Conservation (phyloP, 1,284 basidiomycete species). For the Cystobasidium pallidum region DNA sequence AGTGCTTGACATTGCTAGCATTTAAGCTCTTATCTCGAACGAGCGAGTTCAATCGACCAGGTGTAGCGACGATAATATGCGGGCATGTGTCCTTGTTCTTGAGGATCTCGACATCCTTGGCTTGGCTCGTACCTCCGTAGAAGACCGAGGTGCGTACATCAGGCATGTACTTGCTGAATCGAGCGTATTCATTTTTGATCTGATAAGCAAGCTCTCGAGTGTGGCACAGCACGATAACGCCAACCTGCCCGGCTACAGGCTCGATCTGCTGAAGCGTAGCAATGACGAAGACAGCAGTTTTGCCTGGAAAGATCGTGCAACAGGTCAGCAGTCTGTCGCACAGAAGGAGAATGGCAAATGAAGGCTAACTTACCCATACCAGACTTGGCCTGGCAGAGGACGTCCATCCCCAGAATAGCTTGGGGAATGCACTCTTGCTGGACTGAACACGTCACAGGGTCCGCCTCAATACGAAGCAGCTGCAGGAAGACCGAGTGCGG, state of each 20-base stretch:
- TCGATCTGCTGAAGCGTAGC: constrained; percentile 98
- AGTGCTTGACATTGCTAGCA: constrained; percentile 94
- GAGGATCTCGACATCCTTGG: constrained; percentile 90
- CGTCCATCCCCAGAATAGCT: constrained; percentile 99
- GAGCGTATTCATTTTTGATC: constrained; percentile 99
- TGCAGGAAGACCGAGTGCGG: background rate
- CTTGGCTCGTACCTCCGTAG: constrained; percentile 94
- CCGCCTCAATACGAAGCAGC: constrained; percentile 1
- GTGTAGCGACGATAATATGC: constrained; percentile 97
- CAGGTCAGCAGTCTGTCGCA: background rate
- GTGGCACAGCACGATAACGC: constrained; percentile 96
- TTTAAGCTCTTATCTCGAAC: constrained; percentile 90
- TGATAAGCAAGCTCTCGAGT: constrained; percentile 99
- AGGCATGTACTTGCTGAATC: constrained; percentile 99
- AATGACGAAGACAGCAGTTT: constrained; percentile 98
- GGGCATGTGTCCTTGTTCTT: constrained; percentile 98
- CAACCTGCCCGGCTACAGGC: constrained; percentile 96
- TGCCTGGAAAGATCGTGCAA: constrained; percentile 61
- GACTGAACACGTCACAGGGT: constrained; percentile 63
- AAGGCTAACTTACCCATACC: constrained; percentile 69
- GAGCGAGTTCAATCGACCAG: constrained; percentile 91
- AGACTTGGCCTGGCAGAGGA: constrained; percentile 99
- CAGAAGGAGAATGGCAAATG: background rate
- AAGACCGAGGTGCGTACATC: constrained; percentile 96
- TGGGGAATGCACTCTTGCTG: constrained; percentile 99